These are phyloP conservation scores for Cyclocybe aegerita DNA, from an alignment of 768 basidiomycete species.

Conservation along the genomic window DNA sequence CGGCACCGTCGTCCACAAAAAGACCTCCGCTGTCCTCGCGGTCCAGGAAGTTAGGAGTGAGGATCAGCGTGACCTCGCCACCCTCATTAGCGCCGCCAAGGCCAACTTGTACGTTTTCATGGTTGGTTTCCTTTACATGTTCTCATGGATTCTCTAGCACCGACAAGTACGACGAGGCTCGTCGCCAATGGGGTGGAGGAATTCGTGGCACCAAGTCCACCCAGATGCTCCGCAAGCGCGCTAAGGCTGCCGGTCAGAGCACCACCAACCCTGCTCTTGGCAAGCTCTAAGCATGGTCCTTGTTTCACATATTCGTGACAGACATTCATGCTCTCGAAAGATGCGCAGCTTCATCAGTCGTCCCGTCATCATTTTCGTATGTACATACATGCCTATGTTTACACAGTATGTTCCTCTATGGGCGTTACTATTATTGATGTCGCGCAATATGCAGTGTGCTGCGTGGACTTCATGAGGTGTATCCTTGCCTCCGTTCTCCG, in stretches of 20 bases:
- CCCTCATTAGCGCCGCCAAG: constrained; percentile 90
- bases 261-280: constrained; percentile 51
- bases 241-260: constrained; percentile 83
- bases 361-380: constrained; percentile 12
- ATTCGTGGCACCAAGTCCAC: constrained; percentile 93
- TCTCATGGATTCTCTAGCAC: constrained; percentile 44
- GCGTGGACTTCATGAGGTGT: too few species aligned
- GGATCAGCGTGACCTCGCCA: constrained; percentile 91
- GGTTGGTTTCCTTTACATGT: background rate
- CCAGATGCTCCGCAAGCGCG: constrained; percentile 91
- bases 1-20: constrained; percentile 97
- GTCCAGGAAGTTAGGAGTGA: constrained; percentile 96
- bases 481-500: too few species aligned
- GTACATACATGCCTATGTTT: constrained; percentile 5
- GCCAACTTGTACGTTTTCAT: constrained; percentile 84
- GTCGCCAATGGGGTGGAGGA: constrained; percentile 95
- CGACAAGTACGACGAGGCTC: constrained; percentile 91
- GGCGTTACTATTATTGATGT: too few species aligned
- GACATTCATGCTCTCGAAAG: constrained; percentile 12
- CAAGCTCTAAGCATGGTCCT: constrained; percentile 53
- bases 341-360: constrained; percentile 5
- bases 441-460: constrained; percentile 18
- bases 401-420: constrained; percentile 10
- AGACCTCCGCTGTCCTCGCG: constrained; percentile 92
- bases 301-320: background rate